Evolutionary conservation across 2,329 filamentous ascomycete genomes (phyloP).

Genomic region (Chaetomium strumarium): DNA sequence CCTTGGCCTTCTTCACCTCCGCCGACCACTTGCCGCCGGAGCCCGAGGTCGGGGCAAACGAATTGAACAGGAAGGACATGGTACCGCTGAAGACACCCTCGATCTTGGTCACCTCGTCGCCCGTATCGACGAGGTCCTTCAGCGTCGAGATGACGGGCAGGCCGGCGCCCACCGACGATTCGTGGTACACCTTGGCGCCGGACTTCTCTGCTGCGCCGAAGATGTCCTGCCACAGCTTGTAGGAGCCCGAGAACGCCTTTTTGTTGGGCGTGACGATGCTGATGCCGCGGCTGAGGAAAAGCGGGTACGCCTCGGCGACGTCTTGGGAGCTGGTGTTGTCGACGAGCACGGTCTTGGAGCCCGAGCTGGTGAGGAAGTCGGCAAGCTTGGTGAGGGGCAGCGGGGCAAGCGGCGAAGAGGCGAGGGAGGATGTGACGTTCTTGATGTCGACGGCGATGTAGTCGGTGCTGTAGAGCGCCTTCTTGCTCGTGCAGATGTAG

Average conservation of each 20-base stretch:
- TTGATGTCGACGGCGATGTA: conserved; percentile 63
- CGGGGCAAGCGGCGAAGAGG: conserved; percentile 57
- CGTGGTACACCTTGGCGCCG: conserved; percentile 85
- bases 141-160: conserved; percentile 90
- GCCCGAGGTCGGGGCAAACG: conserved; percentile 76
- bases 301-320: conserved; percentile 76
- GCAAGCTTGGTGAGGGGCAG: conserved; percentile 64
- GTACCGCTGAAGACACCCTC: conserved; percentile 97
- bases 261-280: conserved; percentile 97
- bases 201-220: conserved; percentile 64
- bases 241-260: conserved; percentile 85
- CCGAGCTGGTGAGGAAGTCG: conserved; percentile 71
- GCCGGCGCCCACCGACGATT: conserved; percentile 89
- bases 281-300: conserved; percentile 73
- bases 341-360: conserved; percentile 74
- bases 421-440: conserved; percentile 56
- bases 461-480: conserved; percentile 68
- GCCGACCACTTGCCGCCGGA: conserved; percentile 79
- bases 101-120: conserved; percentile 84
- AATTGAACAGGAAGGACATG: conserved; percentile 98
- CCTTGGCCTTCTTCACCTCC: conserved; percentile 87
- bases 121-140: conserved; percentile 89
- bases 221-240: conserved; percentile 81
- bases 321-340: conserved; percentile 94
- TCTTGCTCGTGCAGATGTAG: conserved; percentile 80